Percentiles rank a stretch among this genome's conserved stretches.
Evolutionary conservation across 345 rosid species (phyloP).

Genomic region (Acer campestre): DNA sequence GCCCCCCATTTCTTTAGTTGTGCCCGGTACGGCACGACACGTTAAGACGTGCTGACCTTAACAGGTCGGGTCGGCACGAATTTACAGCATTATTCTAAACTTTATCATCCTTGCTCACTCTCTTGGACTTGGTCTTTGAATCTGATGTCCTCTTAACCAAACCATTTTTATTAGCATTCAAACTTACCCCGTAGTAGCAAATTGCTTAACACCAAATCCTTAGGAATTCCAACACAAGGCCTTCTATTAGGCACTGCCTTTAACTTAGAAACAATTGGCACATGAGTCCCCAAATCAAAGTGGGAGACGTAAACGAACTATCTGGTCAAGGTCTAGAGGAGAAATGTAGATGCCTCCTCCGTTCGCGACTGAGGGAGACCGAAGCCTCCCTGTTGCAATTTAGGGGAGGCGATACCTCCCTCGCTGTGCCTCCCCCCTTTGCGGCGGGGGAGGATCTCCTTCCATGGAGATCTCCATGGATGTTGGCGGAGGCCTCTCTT

Average conservation of each 20-base stretch:
- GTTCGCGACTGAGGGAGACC: no score
- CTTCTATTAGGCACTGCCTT: conserved; percentile 46
- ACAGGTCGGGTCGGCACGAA: no score
- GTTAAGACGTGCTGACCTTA: no score
- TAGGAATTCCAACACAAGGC: conserved; percentile 51
- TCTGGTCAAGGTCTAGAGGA: conserved; percentile 40
- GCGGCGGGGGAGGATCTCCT: no score
- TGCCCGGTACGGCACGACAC: no score
- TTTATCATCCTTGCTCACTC: background rate
- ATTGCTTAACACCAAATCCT: conserved; percentile 46
- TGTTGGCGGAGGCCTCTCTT: no score
- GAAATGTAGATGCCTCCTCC: conserved; percentile 22
- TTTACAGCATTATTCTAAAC: background rate
- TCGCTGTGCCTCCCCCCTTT: no score
- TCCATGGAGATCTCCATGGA: no score
- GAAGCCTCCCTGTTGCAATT: no score
- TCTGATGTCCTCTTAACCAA: background rate
- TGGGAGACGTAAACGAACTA: conserved; percentile 49
- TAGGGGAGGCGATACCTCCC: no score
- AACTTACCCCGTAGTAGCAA: conserved; percentile 6
- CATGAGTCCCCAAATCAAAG: conserved; percentile 43
- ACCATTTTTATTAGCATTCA: background rate
- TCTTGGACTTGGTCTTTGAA: conserved; percentile 4
- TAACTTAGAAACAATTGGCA: conserved; percentile 48
- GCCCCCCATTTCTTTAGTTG: no score